Evolutionary conservation across 2,329 filamentous ascomycete genomes (phyloP), one percentile per base, ranked within the genome.

Genomic region (Cladophialophora carrionii): DNA sequence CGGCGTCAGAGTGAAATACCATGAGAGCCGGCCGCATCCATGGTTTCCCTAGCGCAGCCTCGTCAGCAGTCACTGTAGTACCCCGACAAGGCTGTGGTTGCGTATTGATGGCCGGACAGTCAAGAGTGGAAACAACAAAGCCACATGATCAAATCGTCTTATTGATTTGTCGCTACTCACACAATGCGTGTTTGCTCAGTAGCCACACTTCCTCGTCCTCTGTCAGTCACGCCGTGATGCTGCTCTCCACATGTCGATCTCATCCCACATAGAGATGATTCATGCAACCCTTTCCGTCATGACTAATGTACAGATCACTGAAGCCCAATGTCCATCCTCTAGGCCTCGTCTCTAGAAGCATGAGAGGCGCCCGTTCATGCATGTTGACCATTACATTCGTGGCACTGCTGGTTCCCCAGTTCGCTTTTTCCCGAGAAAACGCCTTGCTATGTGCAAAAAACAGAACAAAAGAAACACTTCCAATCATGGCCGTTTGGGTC

Each of bases 391-490:
- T 53, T 60, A 53, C 58, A 29, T 51, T 62, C 20, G 57, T 61
- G 59, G 59, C 34, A 46, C 22, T 55, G 51, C 51, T 61, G 49
- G 26, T 26, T 37, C 17, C 34, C 22, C 29, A 31, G 41, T 46
- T 54, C 62, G 26, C 48, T 34, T 29, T 53, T 64, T 32, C 63
- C 63, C 29, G 31, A 54, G 52, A 61, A 48, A 65, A 69, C 67
- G 64, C 67, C 67, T 58, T 57, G 67, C 67, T 67, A 61, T 69
- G 62, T 63, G 62, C 61, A 64, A 62, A 68, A 61, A 43, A 43
- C 37, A 43, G n/a, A 54, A 54, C 37, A 43, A 43, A 54, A 54
- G 52, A 54, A 29, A 57, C 57, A 56, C 32, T 59, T 26, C 57
- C 41, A 49, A 60, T 43, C 64, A 56, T 62, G 49, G 59, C 62